phyloP scores from a whole-genome alignment of 768 basidiomycete genomes.

The Mycena latifolia region DNA sequence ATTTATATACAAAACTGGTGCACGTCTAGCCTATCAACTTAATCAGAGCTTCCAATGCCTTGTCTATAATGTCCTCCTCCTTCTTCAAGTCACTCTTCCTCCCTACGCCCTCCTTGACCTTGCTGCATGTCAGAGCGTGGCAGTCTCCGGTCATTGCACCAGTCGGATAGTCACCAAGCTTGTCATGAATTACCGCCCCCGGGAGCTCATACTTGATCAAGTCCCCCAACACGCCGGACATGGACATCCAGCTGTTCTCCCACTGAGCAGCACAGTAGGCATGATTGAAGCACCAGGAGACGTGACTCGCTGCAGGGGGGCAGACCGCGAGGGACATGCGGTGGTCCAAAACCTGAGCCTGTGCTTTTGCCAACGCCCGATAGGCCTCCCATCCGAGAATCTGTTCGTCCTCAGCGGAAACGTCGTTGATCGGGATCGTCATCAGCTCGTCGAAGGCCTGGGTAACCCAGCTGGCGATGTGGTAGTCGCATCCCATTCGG shows the following conservation, averaged over 20 bases:
- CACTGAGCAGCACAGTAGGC: neutral
- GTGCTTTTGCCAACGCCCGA: conserved; percentile 18
- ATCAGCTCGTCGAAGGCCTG: conserved; percentile 18
- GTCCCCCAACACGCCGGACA: neutral
- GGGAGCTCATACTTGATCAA: neutral
- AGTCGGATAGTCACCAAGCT: neutral
- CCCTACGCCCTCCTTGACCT: neutral
- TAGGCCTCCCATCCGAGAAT: conserved; percentile 14
- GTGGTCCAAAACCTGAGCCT: conserved; percentile 8
- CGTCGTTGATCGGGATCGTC: neutral
- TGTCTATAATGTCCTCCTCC: neutral
- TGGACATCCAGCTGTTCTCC: neutral
- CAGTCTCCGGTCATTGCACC: neutral
- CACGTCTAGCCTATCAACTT: too few species aligned
- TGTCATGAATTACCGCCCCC: neutral
- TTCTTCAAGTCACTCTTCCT: neutral
- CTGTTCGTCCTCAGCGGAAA: neutral
- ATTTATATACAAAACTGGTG: too few species aligned
- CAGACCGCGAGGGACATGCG: neutral
- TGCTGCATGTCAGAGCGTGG: neutral
- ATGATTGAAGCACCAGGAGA: neutral
- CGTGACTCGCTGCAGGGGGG: neutral
- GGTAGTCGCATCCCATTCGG: conserved; percentile 11
- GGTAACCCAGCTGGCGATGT: neutral
- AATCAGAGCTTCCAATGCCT: neutral